phyloP scores from a whole-genome alignment of 352 stramenopile genomes.

The Phytophthora podocarpi region DNA sequence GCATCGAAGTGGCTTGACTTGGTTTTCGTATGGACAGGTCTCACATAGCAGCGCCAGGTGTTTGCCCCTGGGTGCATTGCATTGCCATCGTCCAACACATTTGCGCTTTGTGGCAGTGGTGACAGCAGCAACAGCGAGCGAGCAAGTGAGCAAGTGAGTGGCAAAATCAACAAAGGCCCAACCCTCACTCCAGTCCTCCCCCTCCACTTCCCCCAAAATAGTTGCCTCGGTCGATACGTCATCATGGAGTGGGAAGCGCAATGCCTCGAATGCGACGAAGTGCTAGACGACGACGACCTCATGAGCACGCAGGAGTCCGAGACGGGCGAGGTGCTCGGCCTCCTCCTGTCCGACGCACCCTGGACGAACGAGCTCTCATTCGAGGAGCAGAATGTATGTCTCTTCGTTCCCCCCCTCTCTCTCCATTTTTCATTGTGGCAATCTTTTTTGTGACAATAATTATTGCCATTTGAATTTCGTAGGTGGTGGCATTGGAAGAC shows the following conservation, averaged over 20 bases:
- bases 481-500: conserved; percentile 79
- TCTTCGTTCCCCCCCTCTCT: not conserved
- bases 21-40: conserved; percentile 25
- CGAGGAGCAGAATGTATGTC: conserved; percentile 50
- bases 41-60: conserved; percentile 24
- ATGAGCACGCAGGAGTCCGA: conserved; percentile 49
- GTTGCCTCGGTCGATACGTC: not conserved
- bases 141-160: no score
- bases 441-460: conserved; percentile 13
- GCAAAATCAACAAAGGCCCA: not conserved
- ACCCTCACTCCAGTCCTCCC: not conserved
- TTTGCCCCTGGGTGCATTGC: conserved; percentile 12
- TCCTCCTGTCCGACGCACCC: conserved; percentile 22
- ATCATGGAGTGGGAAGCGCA: conserved; percentile 67
- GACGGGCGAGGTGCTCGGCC: conserved; percentile 9
- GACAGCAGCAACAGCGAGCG: conserved; percentile 7
- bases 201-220: not conserved
- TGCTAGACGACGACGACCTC: conserved; percentile 69
- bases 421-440: not conserved
- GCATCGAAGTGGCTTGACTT: conserved; percentile 18
- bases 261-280: conserved; percentile 82
- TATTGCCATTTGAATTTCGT: conserved; percentile 1
- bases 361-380: conserved; percentile 37
- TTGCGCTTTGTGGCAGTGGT: conserved; percentile 23
- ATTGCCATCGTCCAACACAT: conserved; percentile 42